These are phyloP conservation scores for Xylaria sp. DNA, from an alignment of 2,329 filamentous ascomycete genomes.

Conservation along the genomic window DNA sequence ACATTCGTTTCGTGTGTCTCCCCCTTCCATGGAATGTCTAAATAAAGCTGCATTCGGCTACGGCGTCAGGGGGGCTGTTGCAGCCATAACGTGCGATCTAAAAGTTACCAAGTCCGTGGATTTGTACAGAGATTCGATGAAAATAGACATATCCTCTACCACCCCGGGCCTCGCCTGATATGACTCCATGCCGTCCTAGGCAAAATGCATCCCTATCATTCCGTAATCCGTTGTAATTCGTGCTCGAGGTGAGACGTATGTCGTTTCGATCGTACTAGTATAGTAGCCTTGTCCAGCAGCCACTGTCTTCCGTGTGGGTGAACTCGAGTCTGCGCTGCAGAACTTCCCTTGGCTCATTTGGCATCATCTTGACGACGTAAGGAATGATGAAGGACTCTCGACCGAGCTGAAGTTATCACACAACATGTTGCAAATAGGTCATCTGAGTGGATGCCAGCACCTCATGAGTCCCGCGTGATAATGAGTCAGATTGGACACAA, in stretches of 20 bases:
- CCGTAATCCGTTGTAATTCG: neutral
- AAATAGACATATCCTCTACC: neutral
- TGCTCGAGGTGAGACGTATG: neutral
- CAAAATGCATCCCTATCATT: neutral
- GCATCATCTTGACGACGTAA: neutral
- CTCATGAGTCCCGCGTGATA: constrained; percentile 7
- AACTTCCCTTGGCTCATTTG: neutral
- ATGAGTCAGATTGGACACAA: constrained; percentile 8
- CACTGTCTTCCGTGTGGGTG: neutral
- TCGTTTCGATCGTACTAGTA: neutral
- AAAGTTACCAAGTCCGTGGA: constrained; percentile 7
- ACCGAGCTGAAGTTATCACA: constrained; percentile 12
- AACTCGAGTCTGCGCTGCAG: neutral
- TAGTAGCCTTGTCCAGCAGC: neutral
- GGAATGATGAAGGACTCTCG: neutral
- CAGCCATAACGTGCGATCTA: constrained; percentile 4
- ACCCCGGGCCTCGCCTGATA: neutral
- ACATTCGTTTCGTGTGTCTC: neutral
- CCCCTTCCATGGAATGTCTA: neutral
- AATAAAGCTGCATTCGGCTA: neutral
- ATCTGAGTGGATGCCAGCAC: constrained; percentile 14
- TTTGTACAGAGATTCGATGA: neutral
- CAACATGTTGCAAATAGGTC: neutral
- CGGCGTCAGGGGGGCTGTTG: constrained; percentile 6
- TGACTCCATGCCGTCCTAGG: neutral